Conservation (phyloP, 768 basidiomycete genomes). For the Heimioporus sp. region DNA sequence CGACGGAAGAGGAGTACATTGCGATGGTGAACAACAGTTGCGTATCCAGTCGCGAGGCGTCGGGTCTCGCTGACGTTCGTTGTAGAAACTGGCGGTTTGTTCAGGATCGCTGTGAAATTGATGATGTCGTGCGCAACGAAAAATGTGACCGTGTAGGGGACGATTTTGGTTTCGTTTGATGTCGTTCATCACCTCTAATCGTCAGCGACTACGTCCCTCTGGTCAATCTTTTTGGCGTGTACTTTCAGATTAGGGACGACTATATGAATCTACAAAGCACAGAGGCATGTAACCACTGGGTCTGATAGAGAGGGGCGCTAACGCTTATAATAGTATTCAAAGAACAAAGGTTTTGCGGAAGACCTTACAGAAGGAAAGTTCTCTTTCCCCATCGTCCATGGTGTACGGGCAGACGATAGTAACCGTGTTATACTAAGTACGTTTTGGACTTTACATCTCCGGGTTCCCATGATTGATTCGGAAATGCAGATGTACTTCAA, state of each 20-base stretch:
- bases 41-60: slow-evolving; percentile 57
- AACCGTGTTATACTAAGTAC: slow-evolving; percentile 84
- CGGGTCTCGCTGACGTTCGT: slow-evolving; percentile 3
- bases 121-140: slow-evolving; percentile 89
- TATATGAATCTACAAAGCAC: slow-evolving; percentile 91
- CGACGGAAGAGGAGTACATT: slow-evolving; percentile 93
- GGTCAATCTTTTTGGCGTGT: slow-evolving; percentile 92
- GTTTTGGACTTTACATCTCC: slow-evolving; percentile 21
- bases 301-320: neutral
- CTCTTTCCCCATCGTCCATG: slow-evolving; percentile 76
- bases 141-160: slow-evolving; percentile 54
- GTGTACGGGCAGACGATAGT: slow-evolving; percentile 71
- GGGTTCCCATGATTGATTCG: neutral
- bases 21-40: slow-evolving; percentile 95
- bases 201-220: slow-evolving; percentile 85
- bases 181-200: neutral
- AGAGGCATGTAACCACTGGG: slow-evolving; percentile 48
- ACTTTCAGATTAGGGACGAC: slow-evolving; percentile 96
- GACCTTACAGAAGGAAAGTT: slow-evolving; percentile 82
- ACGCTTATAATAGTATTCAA: slow-evolving; percentile 47
- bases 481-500: slow-evolving; percentile 74
- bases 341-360: slow-evolving; percentile 67
- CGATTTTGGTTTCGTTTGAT: neutral
- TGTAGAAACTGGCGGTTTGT: slow-evolving; percentile 90
- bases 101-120: slow-evolving; percentile 88